Percentiles rank a stretch among this genome's conserved stretches.
phyloP scores from a whole-genome alignment of 345 rosid genomes.

The Orychophragmus violaceus region DNA sequence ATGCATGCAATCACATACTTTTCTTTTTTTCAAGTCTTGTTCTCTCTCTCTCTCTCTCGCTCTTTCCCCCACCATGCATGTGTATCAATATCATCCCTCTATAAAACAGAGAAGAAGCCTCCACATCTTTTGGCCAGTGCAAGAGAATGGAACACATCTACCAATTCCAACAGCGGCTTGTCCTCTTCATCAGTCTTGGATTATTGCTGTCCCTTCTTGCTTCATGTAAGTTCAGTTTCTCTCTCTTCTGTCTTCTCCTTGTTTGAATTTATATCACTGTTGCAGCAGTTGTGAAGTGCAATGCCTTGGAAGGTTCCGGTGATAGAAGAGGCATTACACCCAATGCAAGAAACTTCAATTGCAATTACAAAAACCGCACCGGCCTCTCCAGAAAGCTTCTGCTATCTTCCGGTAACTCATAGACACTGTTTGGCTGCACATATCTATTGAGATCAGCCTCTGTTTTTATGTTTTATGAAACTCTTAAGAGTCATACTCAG shows the following conservation, averaged over 20 bases:
- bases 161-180: slow-evolving; percentile 13
- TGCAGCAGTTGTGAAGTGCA: slow-evolving; percentile 20
- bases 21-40: neutral
- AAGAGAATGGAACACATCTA: slow-evolving; percentile 16
- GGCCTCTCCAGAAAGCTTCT: slow-evolving; percentile 22
- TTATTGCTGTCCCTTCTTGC: slow-evolving; percentile 21
- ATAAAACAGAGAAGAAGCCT: slow-evolving; percentile 14
- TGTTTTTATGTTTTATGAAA: neutral
- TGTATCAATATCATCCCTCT: neutral
- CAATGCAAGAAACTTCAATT: neutral
- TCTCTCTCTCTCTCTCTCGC: neutral
- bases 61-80: slow-evolving; percentile 21
- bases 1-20: slow-evolving; percentile 34
- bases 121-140: slow-evolving; percentile 16
- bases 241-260: neutral
- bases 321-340: neutral
- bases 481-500: neutral
- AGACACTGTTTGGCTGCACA: neutral
- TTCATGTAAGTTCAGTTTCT: slow-evolving; percentile 14
- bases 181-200: slow-evolving; percentile 19
- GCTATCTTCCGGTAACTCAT: slow-evolving; percentile 5
- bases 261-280: neutral
- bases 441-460: neutral
- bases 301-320: neutral
- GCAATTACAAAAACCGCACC: neutral